A percentile compares a stretch with the other conserved stretches of the same genome.
These are phyloP conservation scores for Pseudevernia furfuracea DNA, from an alignment of 495 filamentous ascomycete species.

Conservation along the genomic window DNA sequence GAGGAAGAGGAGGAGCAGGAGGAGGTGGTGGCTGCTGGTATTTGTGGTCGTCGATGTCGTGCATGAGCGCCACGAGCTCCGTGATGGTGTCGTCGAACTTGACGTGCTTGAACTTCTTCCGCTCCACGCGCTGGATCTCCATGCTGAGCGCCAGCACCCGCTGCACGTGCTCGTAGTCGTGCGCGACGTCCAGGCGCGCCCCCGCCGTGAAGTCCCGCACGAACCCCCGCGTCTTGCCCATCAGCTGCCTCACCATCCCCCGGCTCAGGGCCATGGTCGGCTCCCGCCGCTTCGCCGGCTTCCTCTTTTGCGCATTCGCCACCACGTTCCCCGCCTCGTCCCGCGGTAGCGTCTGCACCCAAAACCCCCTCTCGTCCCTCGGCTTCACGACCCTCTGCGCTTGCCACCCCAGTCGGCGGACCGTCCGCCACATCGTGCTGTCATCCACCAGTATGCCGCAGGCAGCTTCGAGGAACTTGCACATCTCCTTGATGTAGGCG, in stretches of 20 bases:
- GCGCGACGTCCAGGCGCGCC: slow-evolving; percentile 63
- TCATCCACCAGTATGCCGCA: slow-evolving; percentile 16
- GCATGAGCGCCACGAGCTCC: slow-evolving; percentile 23
- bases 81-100: slow-evolving; percentile 16
- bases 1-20: too few species aligned
- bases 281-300: slow-evolving; percentile 7
- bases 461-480: slow-evolving; percentile 14
- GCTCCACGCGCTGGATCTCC: slow-evolving; percentile 36
- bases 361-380: slow-evolving; percentile 12
- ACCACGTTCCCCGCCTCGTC: slow-evolving; percentile 15
- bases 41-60: slow-evolving; percentile 26
- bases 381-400: slow-evolving; percentile 3
- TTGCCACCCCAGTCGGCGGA: slow-evolving; percentile 8
- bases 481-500: slow-evolving; percentile 22
- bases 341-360: slow-evolving; percentile 14
- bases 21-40: slow-evolving; percentile 9
- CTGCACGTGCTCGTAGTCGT: slow-evolving; percentile 75
- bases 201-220: slow-evolving; percentile 63
- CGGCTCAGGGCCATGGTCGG: not conserved
- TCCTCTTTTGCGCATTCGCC: not conserved
- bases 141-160: slow-evolving; percentile 70
- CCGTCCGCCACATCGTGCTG: slow-evolving; percentile 10
- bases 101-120: slow-evolving; percentile 10
- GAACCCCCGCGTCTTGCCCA: slow-evolving; percentile 33
- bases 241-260: slow-evolving; percentile 2